Evolutionary conservation across 208 protist genomes (phyloP), one percentile per base, ranked within the genome.

Genomic region (Leishmania braziliensis): DNA sequence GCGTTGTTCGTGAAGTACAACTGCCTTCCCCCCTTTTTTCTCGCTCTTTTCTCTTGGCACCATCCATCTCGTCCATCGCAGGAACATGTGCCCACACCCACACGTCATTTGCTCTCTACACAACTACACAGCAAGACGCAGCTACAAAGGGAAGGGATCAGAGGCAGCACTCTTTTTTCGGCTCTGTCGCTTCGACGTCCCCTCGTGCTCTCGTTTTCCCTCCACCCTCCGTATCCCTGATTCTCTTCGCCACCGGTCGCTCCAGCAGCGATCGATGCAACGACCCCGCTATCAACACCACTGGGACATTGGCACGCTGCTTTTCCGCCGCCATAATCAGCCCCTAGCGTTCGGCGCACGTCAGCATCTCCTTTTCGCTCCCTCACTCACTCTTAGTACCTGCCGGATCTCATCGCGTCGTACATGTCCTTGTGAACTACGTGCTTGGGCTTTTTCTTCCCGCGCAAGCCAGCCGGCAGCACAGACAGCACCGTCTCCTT

Each of bases 341-440:
- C 66, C 29, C 14, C 20, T 39, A 48, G 29, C 62, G 14, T 68
- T 29, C 4, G 14, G 5, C 2, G 62, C 29, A 43, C 29, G 29
- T 68, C 12, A 39, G 62, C 29, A 33, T 14, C 39, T 68, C 23
- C 4, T 8, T 68, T 12, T 43, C 62, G 62, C 5, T 39, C 9
- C 5, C 29, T 39, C 29, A 23, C 14, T 43, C 26, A 39, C 62
- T 43, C 29, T 68, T 86, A 94, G 77, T 96, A 96, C 75, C 79
- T 79, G 66, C 92, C 93, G 5, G 93, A 96, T 65, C 86, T 92
- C 91, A 96, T 96, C 63, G 93, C 93, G 66, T 94, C 93, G 86
- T 96, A 96, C 93, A 96, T 94, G 72, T 95, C 91, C 78, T 86
- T 92, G 81, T 96, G 93, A 20, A 87, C 83, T 18, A 90, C 75